Conservation (phyloP, 768 basidiomycete species). For the Mycena haematopus region DNA sequence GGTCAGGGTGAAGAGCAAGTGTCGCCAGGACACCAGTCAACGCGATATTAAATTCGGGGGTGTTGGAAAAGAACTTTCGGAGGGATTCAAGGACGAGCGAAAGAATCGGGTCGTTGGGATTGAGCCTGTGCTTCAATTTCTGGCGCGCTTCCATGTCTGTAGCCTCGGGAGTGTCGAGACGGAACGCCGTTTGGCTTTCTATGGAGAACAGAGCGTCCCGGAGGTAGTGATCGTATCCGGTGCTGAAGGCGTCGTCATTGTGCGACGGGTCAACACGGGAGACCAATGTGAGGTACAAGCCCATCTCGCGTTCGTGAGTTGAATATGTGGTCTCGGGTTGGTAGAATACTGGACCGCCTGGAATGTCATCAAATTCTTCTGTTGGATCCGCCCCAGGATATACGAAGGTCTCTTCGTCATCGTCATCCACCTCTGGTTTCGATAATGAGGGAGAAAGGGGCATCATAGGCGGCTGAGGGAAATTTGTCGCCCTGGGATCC, state of each 20-base stretch:
- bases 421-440: conserved; percentile 41
- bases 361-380: conserved; percentile 21
- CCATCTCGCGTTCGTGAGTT: conserved; percentile 87
- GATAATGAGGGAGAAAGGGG: conserved; percentile 32
- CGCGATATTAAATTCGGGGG: conserved; percentile 87
- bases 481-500: conserved; percentile 77
- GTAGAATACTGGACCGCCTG: conserved; percentile 47
- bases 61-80: conserved; percentile 82
- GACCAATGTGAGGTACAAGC: conserved; percentile 77
- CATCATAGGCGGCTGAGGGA: conserved; percentile 63
- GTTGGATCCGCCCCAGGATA: conserved; percentile 47
- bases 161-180: conserved; percentile 47
- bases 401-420: conserved; percentile 57
- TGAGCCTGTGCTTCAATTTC: conserved; percentile 74
- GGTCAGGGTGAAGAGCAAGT: conserved; percentile 83
- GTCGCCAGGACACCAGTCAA: conserved; percentile 83
- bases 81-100: conserved; percentile 73
- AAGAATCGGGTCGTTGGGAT: conserved; percentile 78
- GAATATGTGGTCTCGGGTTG: conserved; percentile 77
- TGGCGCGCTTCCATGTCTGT: conserved; percentile 45
- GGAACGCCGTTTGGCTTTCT: conserved; percentile 68
- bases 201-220: conserved; percentile 75
- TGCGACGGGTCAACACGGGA: conserved; percentile 80
- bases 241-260: conserved; percentile 76
- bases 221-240: conserved; percentile 85